A percentile compares a stretch with the other conserved stretches of the same genome.
Evolutionary conservation across 345 rosid species (phyloP).

Genomic region (Rhodamnia argentea): DNA sequence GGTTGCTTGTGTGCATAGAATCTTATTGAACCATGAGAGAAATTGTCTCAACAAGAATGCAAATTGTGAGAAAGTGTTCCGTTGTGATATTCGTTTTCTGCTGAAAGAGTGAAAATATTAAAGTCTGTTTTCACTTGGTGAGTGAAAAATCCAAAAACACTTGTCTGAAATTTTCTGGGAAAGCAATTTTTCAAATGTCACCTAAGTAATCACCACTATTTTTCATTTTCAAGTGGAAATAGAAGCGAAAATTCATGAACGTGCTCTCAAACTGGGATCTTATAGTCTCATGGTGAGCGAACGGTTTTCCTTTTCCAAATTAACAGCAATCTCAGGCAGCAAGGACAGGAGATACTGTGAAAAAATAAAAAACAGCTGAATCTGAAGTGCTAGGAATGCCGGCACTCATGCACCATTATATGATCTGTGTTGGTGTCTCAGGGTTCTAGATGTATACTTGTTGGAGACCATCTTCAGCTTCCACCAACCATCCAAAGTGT

Average conservation of each 20-base stretch:
- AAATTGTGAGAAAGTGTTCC: not conserved
- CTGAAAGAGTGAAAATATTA: not conserved
- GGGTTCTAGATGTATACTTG: conserved; percentile 89
- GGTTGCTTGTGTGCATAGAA: not conserved
- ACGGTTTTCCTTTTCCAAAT: not conserved
- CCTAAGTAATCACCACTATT: not conserved
- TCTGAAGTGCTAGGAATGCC: not conserved
- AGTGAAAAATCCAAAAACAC: not conserved
- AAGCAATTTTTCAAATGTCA: not conserved
- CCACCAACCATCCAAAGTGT: conserved; percentile 92
- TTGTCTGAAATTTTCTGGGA: not conserved
- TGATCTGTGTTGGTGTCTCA: conserved; percentile 9
- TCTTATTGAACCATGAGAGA: not conserved
- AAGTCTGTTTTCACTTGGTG: not conserved
- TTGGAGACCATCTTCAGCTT: conserved; percentile 96
- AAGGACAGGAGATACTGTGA: not conserved
- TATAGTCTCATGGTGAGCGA: not conserved
- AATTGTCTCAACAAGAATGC: not conserved
- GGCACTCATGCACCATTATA: not conserved
- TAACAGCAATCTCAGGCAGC: not conserved
- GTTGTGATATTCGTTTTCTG: not conserved
- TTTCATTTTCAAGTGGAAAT: not conserved
- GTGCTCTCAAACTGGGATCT: not conserved
- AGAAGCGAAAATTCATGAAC: not conserved
- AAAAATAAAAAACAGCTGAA: not conserved